phyloP scores from a whole-genome alignment of 179 eudicot species.

The Spergularia azorica region DNA sequence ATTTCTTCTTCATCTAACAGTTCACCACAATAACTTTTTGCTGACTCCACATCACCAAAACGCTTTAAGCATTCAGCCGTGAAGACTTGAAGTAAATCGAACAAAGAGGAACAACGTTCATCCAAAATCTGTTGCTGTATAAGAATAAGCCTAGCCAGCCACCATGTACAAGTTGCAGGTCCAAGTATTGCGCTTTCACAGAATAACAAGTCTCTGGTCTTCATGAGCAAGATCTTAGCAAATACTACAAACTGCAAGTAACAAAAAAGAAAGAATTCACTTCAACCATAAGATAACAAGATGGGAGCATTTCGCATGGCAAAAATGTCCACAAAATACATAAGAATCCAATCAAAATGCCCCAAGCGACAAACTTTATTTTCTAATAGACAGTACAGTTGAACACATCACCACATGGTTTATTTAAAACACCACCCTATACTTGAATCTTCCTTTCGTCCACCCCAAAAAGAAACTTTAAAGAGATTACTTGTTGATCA shows the following conservation, averaged over 20 bases:
- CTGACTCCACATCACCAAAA: slow-evolving; percentile 59
- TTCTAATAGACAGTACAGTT: not conserved
- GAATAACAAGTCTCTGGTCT: slow-evolving; percentile 54
- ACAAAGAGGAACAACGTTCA: slow-evolving; percentile 69
- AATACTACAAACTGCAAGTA: slow-evolving; percentile 68
- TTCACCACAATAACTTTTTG: slow-evolving; percentile 62
- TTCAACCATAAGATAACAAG: slow-evolving; percentile 10
- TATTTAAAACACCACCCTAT: not conserved
- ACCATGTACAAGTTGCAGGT: slow-evolving; percentile 66
- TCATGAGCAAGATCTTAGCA: slow-evolving; percentile 71
- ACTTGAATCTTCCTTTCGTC: not conserved
- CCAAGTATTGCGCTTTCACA: slow-evolving; percentile 42
- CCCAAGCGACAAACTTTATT: slow-evolving; percentile 1
- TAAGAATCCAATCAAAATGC: not conserved
- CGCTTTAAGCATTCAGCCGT: slow-evolving; percentile 47
- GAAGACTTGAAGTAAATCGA: slow-evolving; percentile 72
- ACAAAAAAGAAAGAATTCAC: not conserved
- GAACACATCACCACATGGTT: not conserved
- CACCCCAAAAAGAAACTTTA: not conserved
- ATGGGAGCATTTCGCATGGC: not conserved
- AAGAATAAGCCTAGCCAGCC: slow-evolving; percentile 75
- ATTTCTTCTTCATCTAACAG: slow-evolving; percentile 54
- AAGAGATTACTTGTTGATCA: not conserved
- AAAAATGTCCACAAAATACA: not conserved
- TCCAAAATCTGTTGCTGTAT: slow-evolving; percentile 78